Percentiles rank a stretch among this genome's conserved stretches.
These are phyloP conservation scores for Ganoderma lingzhi DNA, from an alignment of 1,284 basidiomycete species.

Conservation along the genomic window DNA sequence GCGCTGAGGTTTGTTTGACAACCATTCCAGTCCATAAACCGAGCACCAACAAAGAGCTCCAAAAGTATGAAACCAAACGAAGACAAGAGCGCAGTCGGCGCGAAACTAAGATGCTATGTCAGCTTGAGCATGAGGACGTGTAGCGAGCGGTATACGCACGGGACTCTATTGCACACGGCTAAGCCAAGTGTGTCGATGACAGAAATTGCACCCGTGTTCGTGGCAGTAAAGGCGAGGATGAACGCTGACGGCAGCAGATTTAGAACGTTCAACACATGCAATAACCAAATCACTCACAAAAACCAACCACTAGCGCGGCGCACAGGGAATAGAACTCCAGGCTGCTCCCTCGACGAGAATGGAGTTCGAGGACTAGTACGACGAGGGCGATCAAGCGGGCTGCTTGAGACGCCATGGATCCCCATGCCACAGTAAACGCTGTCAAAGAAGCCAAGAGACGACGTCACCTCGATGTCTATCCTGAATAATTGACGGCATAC, in stretches of 20 bases:
- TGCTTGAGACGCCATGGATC: slow-evolving; percentile 53
- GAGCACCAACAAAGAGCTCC: slow-evolving; percentile 51
- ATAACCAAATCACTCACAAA: slow-evolving; percentile 45
- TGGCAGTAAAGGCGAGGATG: slow-evolving; percentile 52
- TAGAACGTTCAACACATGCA: slow-evolving; percentile 6
- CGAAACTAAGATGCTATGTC: slow-evolving; percentile 32
- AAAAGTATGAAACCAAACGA: slow-evolving; percentile 51
- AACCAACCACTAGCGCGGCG: slow-evolving; percentile 44
- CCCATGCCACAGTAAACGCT: slow-evolving; percentile 62
- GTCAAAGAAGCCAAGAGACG: background rate
- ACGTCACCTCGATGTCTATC: background rate
- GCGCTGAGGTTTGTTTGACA: slow-evolving; percentile 36
- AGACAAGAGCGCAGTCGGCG: slow-evolving; percentile 51
- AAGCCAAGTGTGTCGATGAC: slow-evolving; percentile 30
- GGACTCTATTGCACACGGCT: slow-evolving; percentile 28
- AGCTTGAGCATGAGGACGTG: background rate
- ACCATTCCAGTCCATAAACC: slow-evolving; percentile 33
- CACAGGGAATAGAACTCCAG: slow-evolving; percentile 49
- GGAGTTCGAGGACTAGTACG: slow-evolving; percentile 52
- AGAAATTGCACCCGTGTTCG: slow-evolving; percentile 46
- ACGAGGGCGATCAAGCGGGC: slow-evolving; percentile 53
- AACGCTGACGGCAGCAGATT: slow-evolving; percentile 43
- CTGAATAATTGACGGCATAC: slow-evolving; percentile 39
- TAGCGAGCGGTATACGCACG: background rate
- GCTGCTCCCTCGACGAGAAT: slow-evolving; percentile 41